phyloP scores from a whole-genome alignment of 164 flowering plant genomes.

The Paratinospora sagittata region DNA sequence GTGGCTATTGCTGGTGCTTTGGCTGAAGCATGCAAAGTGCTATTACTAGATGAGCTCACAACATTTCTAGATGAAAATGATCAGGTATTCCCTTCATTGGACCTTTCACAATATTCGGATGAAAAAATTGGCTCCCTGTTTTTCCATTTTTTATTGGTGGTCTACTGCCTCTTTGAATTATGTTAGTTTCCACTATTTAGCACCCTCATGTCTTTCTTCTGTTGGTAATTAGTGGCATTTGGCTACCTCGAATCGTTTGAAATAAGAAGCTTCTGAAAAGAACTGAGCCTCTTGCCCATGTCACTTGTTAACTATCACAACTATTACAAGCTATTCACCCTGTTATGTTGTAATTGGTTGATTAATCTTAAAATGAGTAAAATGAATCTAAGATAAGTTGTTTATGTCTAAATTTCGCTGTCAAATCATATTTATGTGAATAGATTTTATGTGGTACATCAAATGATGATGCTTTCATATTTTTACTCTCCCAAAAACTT shows the following conservation, averaged over 20 bases:
- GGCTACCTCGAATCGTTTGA: background rate
- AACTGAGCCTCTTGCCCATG: background rate
- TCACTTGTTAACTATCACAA: background rate
- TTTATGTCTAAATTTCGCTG: background rate
- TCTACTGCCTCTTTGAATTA: background rate
- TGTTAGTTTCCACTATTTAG: background rate
- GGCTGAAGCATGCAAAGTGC: slow-evolving; percentile 35
- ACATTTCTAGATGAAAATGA: slow-evolving; percentile 90
- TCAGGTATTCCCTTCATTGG: slow-evolving; percentile 43
- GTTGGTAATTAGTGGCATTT: background rate
- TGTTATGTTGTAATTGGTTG: background rate
- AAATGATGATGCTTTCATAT: background rate
- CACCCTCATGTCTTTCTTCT: background rate
- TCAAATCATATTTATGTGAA: background rate
- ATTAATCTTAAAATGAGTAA: background rate
- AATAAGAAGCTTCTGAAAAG: slow-evolving; percentile 1
- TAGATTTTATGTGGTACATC: too few relatives aligned
- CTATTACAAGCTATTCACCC: background rate
- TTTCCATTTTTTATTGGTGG: background rate
- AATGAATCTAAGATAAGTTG: background rate
- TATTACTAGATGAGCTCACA: slow-evolving; percentile 84
- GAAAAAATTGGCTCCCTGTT: background rate
- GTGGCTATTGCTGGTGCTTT: slow-evolving; percentile 97
- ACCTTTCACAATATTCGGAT: background rate
- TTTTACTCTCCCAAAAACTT: background rate